Base-by-base conservation (phyloP, 306 rosid species). In the Castanopsis chinensis region DNA sequence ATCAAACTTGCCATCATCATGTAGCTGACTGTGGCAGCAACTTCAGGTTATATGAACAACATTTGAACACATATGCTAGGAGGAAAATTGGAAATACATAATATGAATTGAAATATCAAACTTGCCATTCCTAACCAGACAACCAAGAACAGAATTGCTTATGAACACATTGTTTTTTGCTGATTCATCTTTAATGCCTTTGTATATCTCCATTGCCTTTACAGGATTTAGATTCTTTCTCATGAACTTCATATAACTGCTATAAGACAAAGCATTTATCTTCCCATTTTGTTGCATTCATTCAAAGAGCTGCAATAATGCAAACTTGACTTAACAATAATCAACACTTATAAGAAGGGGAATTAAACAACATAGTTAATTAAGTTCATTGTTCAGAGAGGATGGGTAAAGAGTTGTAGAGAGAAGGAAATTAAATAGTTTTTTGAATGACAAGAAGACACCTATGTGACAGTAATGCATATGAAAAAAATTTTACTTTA, bases 231-330 rank as follows among this genome's bases (percentile, higher is more conserved):
- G 85, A 76, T 87, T 86, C 83, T 80, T 86, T 14, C 92, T 97
- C 92, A 85, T 84, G 85, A 88, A 90, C 86, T 80, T 91, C 43
- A 90, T 80, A 27, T 91, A 94, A 82, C 86, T 83, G 60, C 93
- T 83, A 83, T 92, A 94, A 55, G 99, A 90, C 27, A 87, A 83
- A 20, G 72, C 87, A 83, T 89, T 85, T 37, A 89, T 53, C 91
- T 94, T 90, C 54, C 85, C 83, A 52, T 83, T 91, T 74, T 91
- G 85, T 87, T 85, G 91, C 99, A 94, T 94, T 97, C 99, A 94
- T 75, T 83, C 82, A 91, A 92, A 94, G 21, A 91, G 87, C 99
- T 94, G 95, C 85, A 89, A 81, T 63, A 25, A 80, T 63, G 37
- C 61, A 69, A 49, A 37, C 10, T 60, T 28, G n/a, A 18, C 4